These are phyloP conservation scores for Backusella parvicylindrica DNA, from an alignment of 192 early-diverging fungal genomes.

Conservation along the genomic window DNA sequence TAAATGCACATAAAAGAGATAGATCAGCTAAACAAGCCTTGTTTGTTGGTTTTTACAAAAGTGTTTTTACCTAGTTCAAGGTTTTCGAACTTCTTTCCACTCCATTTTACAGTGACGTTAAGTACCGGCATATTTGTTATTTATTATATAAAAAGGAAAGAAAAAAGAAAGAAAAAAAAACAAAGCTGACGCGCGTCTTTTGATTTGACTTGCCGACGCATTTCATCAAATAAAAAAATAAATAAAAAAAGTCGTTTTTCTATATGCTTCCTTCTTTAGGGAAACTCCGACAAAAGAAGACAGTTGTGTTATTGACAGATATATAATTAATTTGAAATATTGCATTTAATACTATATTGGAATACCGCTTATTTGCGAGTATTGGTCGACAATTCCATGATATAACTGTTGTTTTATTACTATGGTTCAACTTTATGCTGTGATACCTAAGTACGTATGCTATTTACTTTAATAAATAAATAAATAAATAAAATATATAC, in stretches of 20 bases:
- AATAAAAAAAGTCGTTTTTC: too few species aligned
- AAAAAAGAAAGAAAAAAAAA: background rate
- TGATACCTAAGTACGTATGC: too few species aligned
- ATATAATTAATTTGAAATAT: background rate
- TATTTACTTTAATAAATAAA: too few species aligned
- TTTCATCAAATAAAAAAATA: background rate
- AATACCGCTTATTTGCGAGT: background rate
- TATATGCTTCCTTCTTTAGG: background rate
- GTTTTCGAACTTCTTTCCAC: slow-evolving; percentile 78
- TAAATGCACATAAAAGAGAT: background rate
- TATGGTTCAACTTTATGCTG: too few species aligned
- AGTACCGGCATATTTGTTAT: slow-evolving; percentile 18
- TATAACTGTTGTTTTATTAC: background rate
- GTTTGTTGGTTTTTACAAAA: background rate
- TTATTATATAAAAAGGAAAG: background rate
- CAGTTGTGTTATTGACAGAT: background rate
- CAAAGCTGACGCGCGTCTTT: slow-evolving; percentile 6
- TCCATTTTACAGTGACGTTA: slow-evolving; percentile 88
- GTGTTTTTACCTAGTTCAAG: slow-evolving; percentile 52
- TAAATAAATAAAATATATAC: too few species aligned
- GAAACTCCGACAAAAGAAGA: background rate
- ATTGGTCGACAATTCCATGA: background rate
- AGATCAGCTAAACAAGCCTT: background rate
- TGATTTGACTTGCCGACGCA: background rate
- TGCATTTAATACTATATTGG: background rate